phyloP scores from a whole-genome alignment of 805 yeast genomes.

The Jamesozyma spencerorum region DNA sequence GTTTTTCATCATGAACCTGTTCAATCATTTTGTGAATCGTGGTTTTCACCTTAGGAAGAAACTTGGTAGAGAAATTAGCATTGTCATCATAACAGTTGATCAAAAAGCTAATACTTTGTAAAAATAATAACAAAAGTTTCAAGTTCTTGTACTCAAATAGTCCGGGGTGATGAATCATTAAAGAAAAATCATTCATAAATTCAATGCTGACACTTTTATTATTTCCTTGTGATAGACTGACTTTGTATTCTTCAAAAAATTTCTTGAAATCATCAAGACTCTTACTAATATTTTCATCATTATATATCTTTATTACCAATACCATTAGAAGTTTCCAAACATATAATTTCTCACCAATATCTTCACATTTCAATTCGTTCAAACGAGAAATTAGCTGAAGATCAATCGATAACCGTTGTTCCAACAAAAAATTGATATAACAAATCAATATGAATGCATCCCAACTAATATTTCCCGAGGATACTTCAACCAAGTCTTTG shows the following conservation, averaged over 20 bases:
- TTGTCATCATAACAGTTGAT: conserved; percentile 27
- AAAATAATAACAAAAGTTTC: conserved; percentile 21
- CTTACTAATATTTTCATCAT: conserved; percentile 23
- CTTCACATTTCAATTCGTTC: conserved; percentile 2
- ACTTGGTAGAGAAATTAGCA: conserved; percentile 24
- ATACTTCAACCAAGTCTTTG: conserved; percentile 1
- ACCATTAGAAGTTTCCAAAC: conserved; percentile 23
- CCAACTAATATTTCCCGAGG: conserved; percentile 7
- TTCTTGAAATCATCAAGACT: conserved; percentile 20
- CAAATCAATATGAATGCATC: conserved; percentile 11
- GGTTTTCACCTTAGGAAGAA: conserved; percentile 22
- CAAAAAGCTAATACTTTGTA: conserved; percentile 28
- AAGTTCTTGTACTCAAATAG: conserved; percentile 21
- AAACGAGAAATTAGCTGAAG: conserved; percentile 3
- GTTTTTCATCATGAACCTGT: conserved; percentile 1
- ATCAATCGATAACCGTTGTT: conserved; percentile 12
- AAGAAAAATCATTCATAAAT: conserved; percentile 8
- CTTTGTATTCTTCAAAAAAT: conserved; percentile 17
- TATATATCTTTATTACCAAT: conserved; percentile 15
- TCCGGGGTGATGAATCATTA: conserved; percentile 13
- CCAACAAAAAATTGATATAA: conserved; percentile 13
- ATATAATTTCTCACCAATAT: conserved; percentile 8
- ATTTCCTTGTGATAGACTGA: neutral
- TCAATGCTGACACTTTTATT: conserved; percentile 1
- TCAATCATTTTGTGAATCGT: conserved; percentile 14